These are phyloP conservation scores for Gigaspora rosea DNA, from an alignment of 192 early-diverging fungal genomes.

Conservation along the genomic window DNA sequence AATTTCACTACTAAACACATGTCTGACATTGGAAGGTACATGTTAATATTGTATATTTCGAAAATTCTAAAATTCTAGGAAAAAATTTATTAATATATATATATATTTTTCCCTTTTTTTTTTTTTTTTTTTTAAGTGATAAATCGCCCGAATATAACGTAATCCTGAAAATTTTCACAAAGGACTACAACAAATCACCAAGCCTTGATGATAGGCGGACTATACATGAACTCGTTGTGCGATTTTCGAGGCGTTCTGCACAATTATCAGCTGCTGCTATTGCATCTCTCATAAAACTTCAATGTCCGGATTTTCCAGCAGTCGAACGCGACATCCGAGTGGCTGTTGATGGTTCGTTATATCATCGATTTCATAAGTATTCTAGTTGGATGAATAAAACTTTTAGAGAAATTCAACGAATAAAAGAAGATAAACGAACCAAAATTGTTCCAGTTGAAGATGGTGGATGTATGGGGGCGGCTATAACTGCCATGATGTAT, in stretches of 20 bases:
- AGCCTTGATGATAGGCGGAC: background rate
- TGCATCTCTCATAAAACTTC: slow-evolving; percentile 52
- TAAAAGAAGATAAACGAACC: slow-evolving; percentile 68
- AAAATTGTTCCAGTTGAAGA: slow-evolving; percentile 74
- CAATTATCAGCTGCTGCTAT: slow-evolving; percentile 75
- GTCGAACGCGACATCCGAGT: slow-evolving; percentile 62
- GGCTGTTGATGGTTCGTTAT: slow-evolving; percentile 90
- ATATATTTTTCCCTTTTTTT: background rate
- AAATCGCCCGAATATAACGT: background rate
- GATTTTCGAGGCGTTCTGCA: slow-evolving; percentile 82
- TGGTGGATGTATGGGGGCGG: slow-evolving; percentile 77
- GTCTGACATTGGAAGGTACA: slow-evolving; percentile 16
- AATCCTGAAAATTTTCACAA: background rate
- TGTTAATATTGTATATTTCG: background rate
- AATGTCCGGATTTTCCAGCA: slow-evolving; percentile 10
- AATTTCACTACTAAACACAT: background rate
- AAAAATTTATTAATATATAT: background rate
- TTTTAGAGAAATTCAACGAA: slow-evolving; percentile 73
- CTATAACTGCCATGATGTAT: slow-evolving; percentile 66
- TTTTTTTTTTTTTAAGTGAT: background rate
- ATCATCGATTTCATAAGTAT: slow-evolving; percentile 88
- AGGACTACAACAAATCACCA: background rate
- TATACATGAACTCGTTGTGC: slow-evolving; percentile 37
- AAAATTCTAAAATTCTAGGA: too few relatives aligned
- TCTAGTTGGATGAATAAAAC: slow-evolving; percentile 74